These are phyloP conservation scores for Tetrahymena thermophila DNA, from an alignment of 73 alveolate genomes.

Conservation along the genomic window DNA sequence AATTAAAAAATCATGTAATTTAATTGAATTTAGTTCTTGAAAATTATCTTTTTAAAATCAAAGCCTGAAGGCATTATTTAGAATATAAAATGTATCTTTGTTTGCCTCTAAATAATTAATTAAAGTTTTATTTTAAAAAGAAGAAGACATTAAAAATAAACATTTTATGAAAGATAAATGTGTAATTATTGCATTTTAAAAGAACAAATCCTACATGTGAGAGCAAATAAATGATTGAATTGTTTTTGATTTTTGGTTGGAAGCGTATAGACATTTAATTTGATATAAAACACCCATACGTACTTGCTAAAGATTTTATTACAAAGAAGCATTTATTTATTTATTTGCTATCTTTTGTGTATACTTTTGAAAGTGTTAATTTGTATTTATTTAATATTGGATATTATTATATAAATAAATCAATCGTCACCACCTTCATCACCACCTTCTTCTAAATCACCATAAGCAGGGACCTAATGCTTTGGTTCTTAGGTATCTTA, in stretches of 20 bases:
- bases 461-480: background rate
- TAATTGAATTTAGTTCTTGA: no score
- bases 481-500: background rate
- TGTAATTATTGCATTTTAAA: no score
- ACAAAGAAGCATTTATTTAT: background rate
- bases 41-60: no score
- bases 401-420: background rate
- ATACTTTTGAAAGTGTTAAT: background rate
- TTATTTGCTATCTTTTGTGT: background rate
- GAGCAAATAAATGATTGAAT: background rate
- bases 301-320: background rate
- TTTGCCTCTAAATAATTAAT: no score
- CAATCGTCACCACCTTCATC: conserved; percentile 6
- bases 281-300: background rate
- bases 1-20: no score
- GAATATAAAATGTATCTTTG: background rate
- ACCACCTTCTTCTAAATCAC: conserved; percentile 3
- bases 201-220: background rate
- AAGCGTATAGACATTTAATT: background rate
- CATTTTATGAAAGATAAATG: background rate
- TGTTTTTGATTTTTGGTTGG: background rate
- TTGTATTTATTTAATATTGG: background rate
- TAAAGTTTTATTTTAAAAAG: no score
- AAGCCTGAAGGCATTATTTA: no score
- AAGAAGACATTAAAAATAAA: background rate